phyloP scores from a whole-genome alignment of 1,139 yeast species.

The Debaryomyces sp. region DNA sequence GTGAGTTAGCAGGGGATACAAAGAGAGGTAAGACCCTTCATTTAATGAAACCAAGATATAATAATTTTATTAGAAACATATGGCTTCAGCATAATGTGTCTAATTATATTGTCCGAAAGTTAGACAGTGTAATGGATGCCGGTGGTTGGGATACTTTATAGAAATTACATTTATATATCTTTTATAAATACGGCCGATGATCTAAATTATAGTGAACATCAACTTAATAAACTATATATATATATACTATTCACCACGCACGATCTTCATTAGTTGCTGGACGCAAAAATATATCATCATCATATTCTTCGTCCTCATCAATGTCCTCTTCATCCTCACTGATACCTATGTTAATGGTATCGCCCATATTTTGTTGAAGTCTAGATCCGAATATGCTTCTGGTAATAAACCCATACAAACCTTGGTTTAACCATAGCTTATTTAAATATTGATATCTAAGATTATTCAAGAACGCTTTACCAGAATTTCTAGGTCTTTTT shows the following conservation, averaged over 20 bases:
- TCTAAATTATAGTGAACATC: not conserved
- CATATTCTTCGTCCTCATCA: slow-evolving; percentile 18
- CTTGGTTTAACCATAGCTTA: slow-evolving; percentile 61
- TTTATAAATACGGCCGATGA: not conserved
- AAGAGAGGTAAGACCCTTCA: slow-evolving; percentile 75
- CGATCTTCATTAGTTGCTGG: slow-evolving; percentile 8
- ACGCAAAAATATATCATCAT: slow-evolving; percentile 15
- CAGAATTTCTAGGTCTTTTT: slow-evolving; percentile 52
- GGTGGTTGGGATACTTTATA: slow-evolving; percentile 97
- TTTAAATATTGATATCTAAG: slow-evolving; percentile 58
- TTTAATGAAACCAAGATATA: slow-evolving; percentile 65
- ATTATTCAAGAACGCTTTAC: slow-evolving; percentile 55
- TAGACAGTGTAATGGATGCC: slow-evolving; percentile 77
- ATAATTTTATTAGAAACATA: slow-evolving; percentile 62
- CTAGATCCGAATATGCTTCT: slow-evolving; percentile 35
- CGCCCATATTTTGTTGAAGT: slow-evolving; percentile 10
- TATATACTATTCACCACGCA: slow-evolving; percentile 2
- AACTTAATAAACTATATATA: not conserved
- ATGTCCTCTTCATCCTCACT: slow-evolving; percentile 22
- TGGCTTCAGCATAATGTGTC: slow-evolving; percentile 85
- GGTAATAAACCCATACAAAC: slow-evolving; percentile 41
- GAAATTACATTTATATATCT: slow-evolving; percentile 6
- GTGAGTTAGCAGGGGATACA: slow-evolving; percentile 78
- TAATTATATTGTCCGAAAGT: slow-evolving; percentile 73
- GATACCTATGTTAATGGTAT: slow-evolving; percentile 11